These are phyloP conservation scores for Urostyla sp. DNA, from an alignment of 73 alveolate species.

Conservation along the genomic window DNA sequence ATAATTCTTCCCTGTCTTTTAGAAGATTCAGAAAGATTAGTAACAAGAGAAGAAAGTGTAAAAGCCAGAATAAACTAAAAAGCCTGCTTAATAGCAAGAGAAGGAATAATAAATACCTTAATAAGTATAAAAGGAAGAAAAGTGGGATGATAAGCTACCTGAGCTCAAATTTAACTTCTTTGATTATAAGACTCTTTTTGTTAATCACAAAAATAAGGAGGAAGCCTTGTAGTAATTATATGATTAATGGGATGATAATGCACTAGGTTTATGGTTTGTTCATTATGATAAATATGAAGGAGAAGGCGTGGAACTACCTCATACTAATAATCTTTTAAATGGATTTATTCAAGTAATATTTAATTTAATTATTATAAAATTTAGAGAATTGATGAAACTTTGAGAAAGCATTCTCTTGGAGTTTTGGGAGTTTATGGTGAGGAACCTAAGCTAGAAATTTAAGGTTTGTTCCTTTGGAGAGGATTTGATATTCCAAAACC, in stretches of 20 bases:
- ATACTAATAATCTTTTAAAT: conserved; percentile 84
- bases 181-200: conserved; percentile 86
- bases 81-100: background rate
- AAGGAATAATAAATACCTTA: conserved; percentile 48
- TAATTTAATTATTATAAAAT: too few relatives aligned
- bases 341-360: conserved; percentile 94
- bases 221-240: conserved; percentile 83
- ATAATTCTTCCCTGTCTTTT: conserved; percentile 28
- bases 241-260: conserved; percentile 76
- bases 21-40: background rate
- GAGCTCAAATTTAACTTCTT: conserved; percentile 69
- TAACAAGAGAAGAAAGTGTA: conserved; percentile 29
- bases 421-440: conserved; percentile 92
- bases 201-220: conserved; percentile 79
- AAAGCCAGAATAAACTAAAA: background rate
- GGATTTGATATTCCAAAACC: conserved; percentile 87
- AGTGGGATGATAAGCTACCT: conserved; percentile 60
- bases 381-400: conserved; percentile 89
- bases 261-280: conserved; percentile 90
- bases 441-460: conserved; percentile 89
- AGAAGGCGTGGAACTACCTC: conserved; percentile 85
- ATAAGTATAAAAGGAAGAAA: conserved; percentile 67
- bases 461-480: conserved; percentile 96
- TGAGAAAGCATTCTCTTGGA: conserved; percentile 86
- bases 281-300: conserved; percentile 89